Conservation (phyloP, 331 rosid genomes). For the Prunus yedoensis region DNA sequence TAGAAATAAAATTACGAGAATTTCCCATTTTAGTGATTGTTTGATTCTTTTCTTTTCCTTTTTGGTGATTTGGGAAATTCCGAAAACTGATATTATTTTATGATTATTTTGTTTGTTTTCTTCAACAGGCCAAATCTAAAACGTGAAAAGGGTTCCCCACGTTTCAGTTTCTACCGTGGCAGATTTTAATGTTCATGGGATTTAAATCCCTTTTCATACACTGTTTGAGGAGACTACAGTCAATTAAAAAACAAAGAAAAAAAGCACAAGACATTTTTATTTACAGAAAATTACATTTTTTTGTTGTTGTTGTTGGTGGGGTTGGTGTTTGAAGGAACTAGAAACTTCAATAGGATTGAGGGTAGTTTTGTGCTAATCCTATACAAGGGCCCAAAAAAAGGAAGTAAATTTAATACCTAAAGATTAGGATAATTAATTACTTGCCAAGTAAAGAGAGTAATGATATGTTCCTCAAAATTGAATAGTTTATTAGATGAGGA, state of each 20-base stretch:
- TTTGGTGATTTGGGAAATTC: slow-evolving; percentile 34
- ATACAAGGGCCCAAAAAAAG: too few relatives aligned
- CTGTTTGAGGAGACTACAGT: slow-evolving; percentile 5
- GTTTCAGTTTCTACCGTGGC: slow-evolving; percentile 52
- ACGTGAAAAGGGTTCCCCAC: slow-evolving; percentile 73
- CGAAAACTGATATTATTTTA: slow-evolving; percentile 71
- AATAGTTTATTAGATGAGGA: too few relatives aligned
- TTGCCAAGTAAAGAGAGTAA: not conserved
- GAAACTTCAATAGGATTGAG: not conserved
- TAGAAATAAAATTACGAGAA: slow-evolving; percentile 24
- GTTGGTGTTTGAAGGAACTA: not conserved
- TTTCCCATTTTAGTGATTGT: not conserved
- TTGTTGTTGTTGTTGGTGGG: not conserved
- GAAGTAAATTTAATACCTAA: not conserved
- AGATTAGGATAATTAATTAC: not conserved
- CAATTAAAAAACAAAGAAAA: not conserved
- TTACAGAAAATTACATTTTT: not conserved
- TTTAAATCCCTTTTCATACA: not conserved
- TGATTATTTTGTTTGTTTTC: slow-evolving; percentile 46
- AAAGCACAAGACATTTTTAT: not conserved
- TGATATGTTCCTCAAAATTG: too few relatives aligned
- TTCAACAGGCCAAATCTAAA: slow-evolving; percentile 66
- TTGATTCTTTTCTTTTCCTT: not conserved
- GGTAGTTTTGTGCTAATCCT: not conserved
- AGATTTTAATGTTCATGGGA: slow-evolving; percentile 6